These are phyloP conservation scores for Trichoderma citrinoviride DNA, from an alignment of 2,329 filamentous ascomycete species.

Conservation along the genomic window DNA sequence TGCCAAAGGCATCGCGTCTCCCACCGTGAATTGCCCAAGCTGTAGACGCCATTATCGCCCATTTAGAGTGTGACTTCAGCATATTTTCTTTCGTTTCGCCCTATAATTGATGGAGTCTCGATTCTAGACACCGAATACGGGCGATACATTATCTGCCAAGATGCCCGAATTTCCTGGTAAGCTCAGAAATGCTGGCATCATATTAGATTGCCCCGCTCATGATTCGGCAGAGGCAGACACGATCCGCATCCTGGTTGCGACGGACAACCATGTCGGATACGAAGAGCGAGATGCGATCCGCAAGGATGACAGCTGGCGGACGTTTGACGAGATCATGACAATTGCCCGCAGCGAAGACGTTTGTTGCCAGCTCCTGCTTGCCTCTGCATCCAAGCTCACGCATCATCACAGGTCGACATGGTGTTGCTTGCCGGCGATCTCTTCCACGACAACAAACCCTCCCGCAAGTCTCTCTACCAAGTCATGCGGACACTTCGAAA, in stretches of 20 bases:
- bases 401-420: conserved; percentile 72
- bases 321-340: conserved; percentile 93
- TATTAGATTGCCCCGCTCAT: conserved; percentile 16
- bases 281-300: conserved; percentile 89
- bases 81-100: neutral
- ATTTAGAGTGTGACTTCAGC: neutral
- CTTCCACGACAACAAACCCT: conserved; percentile 98
- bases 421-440: conserved; percentile 90
- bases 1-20: conserved; percentile 19
- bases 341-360: conserved; percentile 81
- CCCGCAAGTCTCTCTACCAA: conserved; percentile 91
- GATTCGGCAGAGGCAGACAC: conserved; percentile 62
- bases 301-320: conserved; percentile 96
- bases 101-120: neutral
- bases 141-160: neutral
- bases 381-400: neutral
- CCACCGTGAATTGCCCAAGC: conserved; percentile 9
- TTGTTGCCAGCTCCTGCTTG: conserved; percentile 23
- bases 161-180: conserved; percentile 36
- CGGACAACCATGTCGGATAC: conserved; percentile 97
- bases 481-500: conserved; percentile 92
- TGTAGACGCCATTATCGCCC: neutral
- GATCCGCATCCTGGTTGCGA: conserved; percentile 90
- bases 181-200: neutral
- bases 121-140: neutral